These are phyloP conservation scores for Backusella tarrabulga DNA, from an alignment of 192 early-diverging fungal species.

Conservation along the genomic window DNA sequence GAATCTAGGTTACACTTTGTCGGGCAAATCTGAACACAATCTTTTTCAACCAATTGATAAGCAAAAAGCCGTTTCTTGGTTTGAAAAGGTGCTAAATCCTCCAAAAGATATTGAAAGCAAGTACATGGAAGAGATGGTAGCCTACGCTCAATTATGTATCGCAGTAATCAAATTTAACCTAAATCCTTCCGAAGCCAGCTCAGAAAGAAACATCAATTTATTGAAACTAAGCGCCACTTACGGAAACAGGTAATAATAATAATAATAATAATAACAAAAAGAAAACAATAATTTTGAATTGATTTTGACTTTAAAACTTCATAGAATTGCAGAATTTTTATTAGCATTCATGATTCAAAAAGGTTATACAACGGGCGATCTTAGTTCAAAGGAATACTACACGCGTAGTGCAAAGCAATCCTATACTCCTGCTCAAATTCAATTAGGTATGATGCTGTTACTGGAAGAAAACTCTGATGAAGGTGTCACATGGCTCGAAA, in stretches of 20 bases:
- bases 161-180: constrained; percentile 20
- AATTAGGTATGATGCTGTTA: constrained; percentile 26
- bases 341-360: background rate
- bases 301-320: background rate
- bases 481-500: constrained; percentile 30
- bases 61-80: constrained; percentile 24
- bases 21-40: background rate
- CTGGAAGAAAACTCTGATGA: constrained; percentile 23
- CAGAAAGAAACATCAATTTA: constrained; percentile 14
- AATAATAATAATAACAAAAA: background rate
- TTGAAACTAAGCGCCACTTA: constrained; percentile 32
- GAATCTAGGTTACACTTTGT: background rate
- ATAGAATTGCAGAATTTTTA: constrained; percentile 7
- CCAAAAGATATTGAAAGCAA: background rate
- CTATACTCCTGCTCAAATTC: constrained; percentile 32
- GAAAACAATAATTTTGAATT: background rate
- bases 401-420: constrained; percentile 30
- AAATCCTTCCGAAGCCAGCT: constrained; percentile 11
- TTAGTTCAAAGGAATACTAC: constrained; percentile 26
- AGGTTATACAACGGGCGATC: constrained; percentile 24
- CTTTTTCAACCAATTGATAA: constrained; percentile 24
- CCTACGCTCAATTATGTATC: constrained; percentile 29
- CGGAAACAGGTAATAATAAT: constrained; percentile 32
- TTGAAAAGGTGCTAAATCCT: constrained; percentile 1
- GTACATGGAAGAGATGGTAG: background rate